Percentiles rank a stretch among this genome's conserved stretches.
Evolutionary conservation across 2,329 filamentous ascomycete genomes (phyloP).

Genomic region (Neofusicoccum cordaticola): DNA sequence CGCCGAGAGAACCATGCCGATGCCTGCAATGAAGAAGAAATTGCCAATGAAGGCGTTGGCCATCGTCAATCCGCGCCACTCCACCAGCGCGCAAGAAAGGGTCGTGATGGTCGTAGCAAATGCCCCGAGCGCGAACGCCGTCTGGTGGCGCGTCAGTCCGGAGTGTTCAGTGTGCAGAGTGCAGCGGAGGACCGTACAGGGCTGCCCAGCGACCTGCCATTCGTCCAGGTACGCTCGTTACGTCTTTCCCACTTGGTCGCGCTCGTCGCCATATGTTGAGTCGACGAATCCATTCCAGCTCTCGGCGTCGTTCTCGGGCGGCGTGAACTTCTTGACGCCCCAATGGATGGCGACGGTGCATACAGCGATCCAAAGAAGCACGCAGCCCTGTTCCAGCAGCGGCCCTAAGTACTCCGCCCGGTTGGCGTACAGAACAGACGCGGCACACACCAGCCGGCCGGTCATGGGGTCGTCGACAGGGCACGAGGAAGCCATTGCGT

Average conservation of each 20-base stretch:
- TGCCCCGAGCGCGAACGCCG: slow-evolving; percentile 48
- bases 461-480: slow-evolving; percentile 2
- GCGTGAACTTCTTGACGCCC: slow-evolving; percentile 9
- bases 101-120: too few species aligned
- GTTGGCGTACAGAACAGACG: not conserved
- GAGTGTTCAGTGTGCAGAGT: too few species aligned
- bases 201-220: not conserved
- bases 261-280: slow-evolving; percentile 12
- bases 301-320: slow-evolving; percentile 12
- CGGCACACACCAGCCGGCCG: slow-evolving; percentile 1
- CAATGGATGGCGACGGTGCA: slow-evolving; percentile 4
- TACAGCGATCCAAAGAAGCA: not conserved
- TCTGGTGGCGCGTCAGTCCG: slow-evolving; percentile 27
- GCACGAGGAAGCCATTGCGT: not conserved
- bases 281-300: slow-evolving; percentile 13
- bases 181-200: not conserved
- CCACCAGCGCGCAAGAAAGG: slow-evolving; percentile 42
- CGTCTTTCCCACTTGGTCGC: not conserved
- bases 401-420: not conserved
- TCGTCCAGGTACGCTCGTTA: not conserved
- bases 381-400: not conserved
- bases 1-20: slow-evolving; percentile 31
- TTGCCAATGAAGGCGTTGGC: too few species aligned
- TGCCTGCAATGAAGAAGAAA: too few species aligned
- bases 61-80: slow-evolving; percentile 50